Conservation (phyloP, 2,329 filamentous ascomycete genomes). For the Gnomoniopsis smithogilvyi region DNA sequence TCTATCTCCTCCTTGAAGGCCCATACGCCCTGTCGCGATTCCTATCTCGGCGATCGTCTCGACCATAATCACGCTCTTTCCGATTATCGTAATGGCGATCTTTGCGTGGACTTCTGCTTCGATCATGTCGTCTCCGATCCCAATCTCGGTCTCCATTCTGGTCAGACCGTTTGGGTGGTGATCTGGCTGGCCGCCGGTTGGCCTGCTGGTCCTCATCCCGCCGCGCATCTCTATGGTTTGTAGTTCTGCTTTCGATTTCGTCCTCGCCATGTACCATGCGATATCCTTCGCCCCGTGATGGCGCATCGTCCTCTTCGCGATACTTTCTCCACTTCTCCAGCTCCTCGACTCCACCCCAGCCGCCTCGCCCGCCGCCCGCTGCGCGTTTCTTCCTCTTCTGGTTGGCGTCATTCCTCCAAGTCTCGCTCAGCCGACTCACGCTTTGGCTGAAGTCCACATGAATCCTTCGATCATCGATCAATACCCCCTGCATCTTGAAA, state of each 20-base stretch:
- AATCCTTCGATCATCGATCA: slow-evolving; percentile 96
- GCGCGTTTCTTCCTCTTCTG: slow-evolving; percentile 60
- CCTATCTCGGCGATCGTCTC: slow-evolving; percentile 24
- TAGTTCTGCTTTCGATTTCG: slow-evolving; percentile 50
- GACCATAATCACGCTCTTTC: slow-evolving; percentile 26
- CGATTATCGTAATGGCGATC: slow-evolving; percentile 20
- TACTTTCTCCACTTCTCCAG: slow-evolving; percentile 92
- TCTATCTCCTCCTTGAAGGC: slow-evolving; percentile 19
- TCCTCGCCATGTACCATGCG: slow-evolving; percentile 79
- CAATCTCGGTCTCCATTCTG: slow-evolving; percentile 7
- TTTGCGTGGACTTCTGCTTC: slow-evolving; percentile 32
- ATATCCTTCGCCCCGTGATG: slow-evolving; percentile 51
- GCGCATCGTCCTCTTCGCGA: slow-evolving; percentile 53
- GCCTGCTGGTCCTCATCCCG: neutral
- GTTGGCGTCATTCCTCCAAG: slow-evolving; percentile 84
- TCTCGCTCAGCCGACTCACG: slow-evolving; percentile 80
- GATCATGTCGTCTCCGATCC: slow-evolving; percentile 38
- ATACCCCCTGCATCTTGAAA: slow-evolving; percentile 96
- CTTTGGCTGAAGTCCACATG: slow-evolving; percentile 99
- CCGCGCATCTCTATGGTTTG: neutral
- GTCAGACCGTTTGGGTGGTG: slow-evolving; percentile 14
- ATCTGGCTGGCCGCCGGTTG: neutral
- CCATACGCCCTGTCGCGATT: slow-evolving; percentile 30
- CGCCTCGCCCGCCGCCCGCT: slow-evolving; percentile 56
- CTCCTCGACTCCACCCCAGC: slow-evolving; percentile 86